Evolutionary conservation across 257 asterid species (phyloP).

Genomic region (Primulina tabacum): DNA sequence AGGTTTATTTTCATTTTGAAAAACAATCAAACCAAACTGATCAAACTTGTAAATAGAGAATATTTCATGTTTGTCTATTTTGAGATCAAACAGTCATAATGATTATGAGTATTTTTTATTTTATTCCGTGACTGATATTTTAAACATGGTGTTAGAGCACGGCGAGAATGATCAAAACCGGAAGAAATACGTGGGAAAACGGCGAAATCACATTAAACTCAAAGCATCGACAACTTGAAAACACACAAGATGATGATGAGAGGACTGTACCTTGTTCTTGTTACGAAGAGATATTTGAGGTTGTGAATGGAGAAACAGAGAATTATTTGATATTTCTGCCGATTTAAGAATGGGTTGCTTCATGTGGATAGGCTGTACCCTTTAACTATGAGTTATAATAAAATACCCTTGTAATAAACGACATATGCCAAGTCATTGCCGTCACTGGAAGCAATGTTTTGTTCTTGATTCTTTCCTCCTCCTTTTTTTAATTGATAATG

Average conservation of each 20-base stretch:
- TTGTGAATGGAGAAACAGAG: conserved; percentile 26
- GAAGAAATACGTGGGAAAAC: not conserved
- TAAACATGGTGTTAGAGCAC: not conserved
- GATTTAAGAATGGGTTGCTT: conserved; percentile 22
- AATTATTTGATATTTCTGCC: conserved; percentile 13
- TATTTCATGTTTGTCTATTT: too few relatives aligned
- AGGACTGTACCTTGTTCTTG: not conserved
- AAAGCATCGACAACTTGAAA: not conserved
- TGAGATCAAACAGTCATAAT: too few relatives aligned
- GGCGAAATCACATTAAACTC: not conserved
- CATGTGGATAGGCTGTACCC: conserved; percentile 66
- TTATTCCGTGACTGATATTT: too few relatives aligned
- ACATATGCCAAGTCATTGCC: conserved; percentile 53
- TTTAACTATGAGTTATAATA: conserved; percentile 18
- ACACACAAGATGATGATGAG: conserved; percentile 16
- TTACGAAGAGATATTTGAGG: conserved; percentile 19
- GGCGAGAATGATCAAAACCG: not conserved
- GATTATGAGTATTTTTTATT: too few relatives aligned
- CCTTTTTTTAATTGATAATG: not conserved
- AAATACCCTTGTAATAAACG: conserved; percentile 17
- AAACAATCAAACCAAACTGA: not conserved
- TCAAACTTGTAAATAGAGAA: not conserved
- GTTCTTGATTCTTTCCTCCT: not conserved
- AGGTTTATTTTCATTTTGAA: not conserved
- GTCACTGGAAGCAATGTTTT: conserved; percentile 52